Base-by-base conservation (phyloP, 2,329 filamentous ascomycete genomes). In the Parasarocladium wereldwijsianum region DNA sequence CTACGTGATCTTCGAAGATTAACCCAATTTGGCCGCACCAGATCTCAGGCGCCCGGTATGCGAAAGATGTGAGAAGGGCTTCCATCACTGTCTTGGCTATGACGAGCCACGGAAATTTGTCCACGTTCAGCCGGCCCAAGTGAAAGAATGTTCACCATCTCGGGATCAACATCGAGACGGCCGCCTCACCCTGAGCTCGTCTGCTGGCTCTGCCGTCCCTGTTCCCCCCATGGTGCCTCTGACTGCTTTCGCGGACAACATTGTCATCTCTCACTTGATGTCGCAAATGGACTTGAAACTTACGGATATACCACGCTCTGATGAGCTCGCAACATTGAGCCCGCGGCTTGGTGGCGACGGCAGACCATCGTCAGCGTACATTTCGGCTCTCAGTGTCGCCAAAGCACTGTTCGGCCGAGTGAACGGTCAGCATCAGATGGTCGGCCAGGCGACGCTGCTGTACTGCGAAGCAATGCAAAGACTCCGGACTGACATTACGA, bases 391-490 rank as follows among this genome's bases (percentile, higher is more conserved):
- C 13, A 26, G 24, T n/a, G 24, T 26, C 13, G 24, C 24, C 24
- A 26, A 26, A 16, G 24, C 24, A 9, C 24, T 26, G 13, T 26
- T 26, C n/a, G 24, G 24, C 13, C 24, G 24, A 9, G 7, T 26
- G n/a, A 11, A 26, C 13, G 8, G n/a, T n/a, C 24, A 26, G 13
- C 8, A 26, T 6, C 8, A 26, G 6, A 26, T 26, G 8, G n/a
- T 26, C n/a, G 6, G 13, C 24, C 6, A 26, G 24, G 24, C 8
- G 13, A 16, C 24, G 7, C 24, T 9, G 5, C 24, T 26, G 8
- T 26, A 26, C 13, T 5, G 8, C n/a, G 13, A 16, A 16, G 24
- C 24, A 8, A 8, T 26, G 13, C 8, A 26, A n/a, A 6, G 24
- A 9, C 8, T 26, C n/a, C 24, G 24, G 5, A 16, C 16, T 6